Conservation (phyloP, 768 basidiomycete species). For the Kwoniella pini region DNA sequence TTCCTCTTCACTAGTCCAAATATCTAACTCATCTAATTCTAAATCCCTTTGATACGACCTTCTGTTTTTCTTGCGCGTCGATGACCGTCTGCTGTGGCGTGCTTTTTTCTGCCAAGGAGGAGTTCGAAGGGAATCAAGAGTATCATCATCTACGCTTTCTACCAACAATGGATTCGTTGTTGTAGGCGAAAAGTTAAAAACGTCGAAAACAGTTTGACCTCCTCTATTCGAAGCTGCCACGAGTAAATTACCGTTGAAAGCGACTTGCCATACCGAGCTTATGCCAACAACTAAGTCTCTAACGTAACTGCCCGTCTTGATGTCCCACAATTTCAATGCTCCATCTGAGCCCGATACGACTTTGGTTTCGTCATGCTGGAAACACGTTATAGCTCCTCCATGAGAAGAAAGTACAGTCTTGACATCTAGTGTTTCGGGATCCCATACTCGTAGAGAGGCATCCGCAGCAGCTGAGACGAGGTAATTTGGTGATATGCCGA, state of each 20-base stretch:
- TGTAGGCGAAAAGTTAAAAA: constrained; percentile 48
- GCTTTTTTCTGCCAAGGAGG: constrained; percentile 34
- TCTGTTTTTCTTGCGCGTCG: background rate
- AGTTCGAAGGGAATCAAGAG: constrained; percentile 27
- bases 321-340: constrained; percentile 97
- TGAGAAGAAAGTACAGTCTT: constrained; percentile 83
- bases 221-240: constrained; percentile 69
- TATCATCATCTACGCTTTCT: constrained; percentile 36
- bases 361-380: constrained; percentile 98
- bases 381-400: constrained; percentile 97
- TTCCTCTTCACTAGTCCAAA: background rate
- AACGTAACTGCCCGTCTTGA: constrained; percentile 78
- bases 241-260: constrained; percentile 90
- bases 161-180: constrained; percentile 16
- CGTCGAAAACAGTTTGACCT: constrained; percentile 54
- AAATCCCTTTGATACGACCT: background rate
- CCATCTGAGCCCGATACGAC: constrained; percentile 94
- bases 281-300: constrained; percentile 88
- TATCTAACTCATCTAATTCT: background rate
- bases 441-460: constrained; percentile 91
- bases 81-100: background rate
- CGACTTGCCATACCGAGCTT: constrained; percentile 96
- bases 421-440: constrained; percentile 77
- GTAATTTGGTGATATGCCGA: constrained; percentile 82
- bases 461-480: constrained; percentile 97